Evolutionary conservation across 2,329 filamentous ascomycete species (phyloP).

Genomic region (Eutypa lata): DNA sequence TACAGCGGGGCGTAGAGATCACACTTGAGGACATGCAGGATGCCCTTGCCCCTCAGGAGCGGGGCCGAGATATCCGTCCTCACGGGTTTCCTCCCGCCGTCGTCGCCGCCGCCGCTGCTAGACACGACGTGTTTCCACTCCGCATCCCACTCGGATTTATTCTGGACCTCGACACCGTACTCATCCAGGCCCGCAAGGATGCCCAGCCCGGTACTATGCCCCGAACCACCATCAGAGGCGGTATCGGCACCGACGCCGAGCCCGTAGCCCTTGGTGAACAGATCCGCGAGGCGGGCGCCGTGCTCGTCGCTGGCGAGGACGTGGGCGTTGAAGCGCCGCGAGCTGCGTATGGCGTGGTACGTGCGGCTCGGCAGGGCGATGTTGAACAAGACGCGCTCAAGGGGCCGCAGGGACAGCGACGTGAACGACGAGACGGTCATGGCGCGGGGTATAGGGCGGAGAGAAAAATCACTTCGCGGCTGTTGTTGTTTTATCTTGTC

Average conservation of each 20-base stretch:
- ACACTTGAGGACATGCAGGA: constrained; percentile 42
- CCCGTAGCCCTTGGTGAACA: constrained; percentile 49
- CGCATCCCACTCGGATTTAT: constrained; percentile 10
- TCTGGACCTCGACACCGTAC: constrained; percentile 18
- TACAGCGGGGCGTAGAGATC: constrained; percentile 1
- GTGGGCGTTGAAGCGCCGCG: constrained; percentile 52
- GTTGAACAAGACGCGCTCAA: constrained; percentile 55
- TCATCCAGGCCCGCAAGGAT: constrained; percentile 36
- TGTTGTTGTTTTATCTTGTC: constrained; percentile 4
- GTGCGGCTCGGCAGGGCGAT: constrained; percentile 54
- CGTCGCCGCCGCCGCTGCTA: too few species aligned
- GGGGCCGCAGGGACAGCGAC: constrained; percentile 49
- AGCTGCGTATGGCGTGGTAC: constrained; percentile 45
- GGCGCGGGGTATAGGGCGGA: constrained; percentile 36
- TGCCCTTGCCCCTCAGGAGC: constrained; percentile 46
- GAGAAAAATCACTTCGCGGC: too few species aligned
- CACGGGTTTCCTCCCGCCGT: constrained; percentile 10
- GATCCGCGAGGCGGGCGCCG: constrained; percentile 49
- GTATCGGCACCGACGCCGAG: constrained; percentile 8
- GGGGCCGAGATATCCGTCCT: constrained; percentile 34
- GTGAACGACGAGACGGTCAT: constrained; percentile 62
- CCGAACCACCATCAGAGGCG: too few species aligned
- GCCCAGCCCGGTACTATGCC: constrained; percentile 16
- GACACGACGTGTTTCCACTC: not conserved
- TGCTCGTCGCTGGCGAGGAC: constrained; percentile 44